Percentiles rank a stretch among this genome's conserved stretches.
Evolutionary conservation across 768 basidiomycete species (phyloP).

Genomic region (Termitomyces eurrhizus): DNA sequence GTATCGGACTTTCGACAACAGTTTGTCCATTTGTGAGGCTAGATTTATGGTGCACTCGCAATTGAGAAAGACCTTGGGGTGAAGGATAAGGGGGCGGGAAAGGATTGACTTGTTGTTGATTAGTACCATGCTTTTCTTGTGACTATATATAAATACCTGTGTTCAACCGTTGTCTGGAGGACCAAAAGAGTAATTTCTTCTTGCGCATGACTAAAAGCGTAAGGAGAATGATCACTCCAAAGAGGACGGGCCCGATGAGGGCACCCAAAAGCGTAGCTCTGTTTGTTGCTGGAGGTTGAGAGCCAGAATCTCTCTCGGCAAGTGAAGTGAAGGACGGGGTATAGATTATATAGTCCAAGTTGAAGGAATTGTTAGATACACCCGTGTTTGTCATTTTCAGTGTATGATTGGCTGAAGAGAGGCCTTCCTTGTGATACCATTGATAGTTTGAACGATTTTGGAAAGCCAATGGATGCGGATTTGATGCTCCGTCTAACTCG

Average conservation of each 20-base stretch:
- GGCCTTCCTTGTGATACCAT: neutral
- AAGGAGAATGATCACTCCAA: too few species aligned
- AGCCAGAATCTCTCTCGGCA: neutral
- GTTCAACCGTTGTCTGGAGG: neutral
- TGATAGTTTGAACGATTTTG: neutral
- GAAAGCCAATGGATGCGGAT: neutral
- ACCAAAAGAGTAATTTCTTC: neutral
- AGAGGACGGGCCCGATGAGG: too few species aligned
- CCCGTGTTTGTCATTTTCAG: neutral
- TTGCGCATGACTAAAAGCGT: neutral
- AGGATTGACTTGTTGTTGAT: neutral
- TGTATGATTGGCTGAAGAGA: neutral
- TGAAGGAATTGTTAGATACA: too few species aligned
- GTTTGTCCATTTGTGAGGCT: neutral
- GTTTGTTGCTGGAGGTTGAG: too few species aligned
- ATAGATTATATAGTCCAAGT: too few species aligned
- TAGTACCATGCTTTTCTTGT: neutral
- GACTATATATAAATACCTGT: neutral
- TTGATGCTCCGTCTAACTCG: neutral
- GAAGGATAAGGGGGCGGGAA: neutral
- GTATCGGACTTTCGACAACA: neutral
- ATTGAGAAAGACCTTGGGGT: neutral
- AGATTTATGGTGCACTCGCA: neutral
- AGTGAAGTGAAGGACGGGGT: too few species aligned
- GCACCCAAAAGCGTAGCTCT: neutral